A percentile compares a stretch with the other conserved stretches of the same genome.
Evolutionary conservation across 2,329 filamentous ascomycete species (phyloP).

Genomic region (Colletotrichum kahawae): DNA sequence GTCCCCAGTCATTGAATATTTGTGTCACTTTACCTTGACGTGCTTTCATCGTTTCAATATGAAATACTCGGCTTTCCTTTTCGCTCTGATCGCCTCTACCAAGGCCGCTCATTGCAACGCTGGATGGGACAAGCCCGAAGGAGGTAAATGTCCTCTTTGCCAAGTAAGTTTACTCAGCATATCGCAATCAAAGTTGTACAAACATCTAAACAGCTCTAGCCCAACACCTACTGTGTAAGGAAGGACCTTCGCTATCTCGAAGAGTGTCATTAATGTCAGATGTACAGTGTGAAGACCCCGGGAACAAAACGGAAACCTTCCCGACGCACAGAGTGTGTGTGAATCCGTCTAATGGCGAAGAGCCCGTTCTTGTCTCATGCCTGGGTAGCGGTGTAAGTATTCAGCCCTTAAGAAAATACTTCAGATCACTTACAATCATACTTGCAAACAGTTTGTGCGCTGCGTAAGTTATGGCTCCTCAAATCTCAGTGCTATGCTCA

Average conservation of each 20-base stretch:
- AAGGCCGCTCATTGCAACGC: background rate
- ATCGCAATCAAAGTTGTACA: background rate
- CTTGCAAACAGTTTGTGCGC: background rate
- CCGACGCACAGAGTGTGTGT: background rate
- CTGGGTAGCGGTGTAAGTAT: background rate
- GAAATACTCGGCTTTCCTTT: background rate
- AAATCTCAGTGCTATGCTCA: background rate
- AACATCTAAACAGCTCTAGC: background rate
- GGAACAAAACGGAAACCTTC: background rate
- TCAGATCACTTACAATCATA: background rate
- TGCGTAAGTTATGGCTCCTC: background rate
- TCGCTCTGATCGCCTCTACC: background rate
- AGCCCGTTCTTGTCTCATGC: background rate
- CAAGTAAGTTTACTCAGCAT: background rate
- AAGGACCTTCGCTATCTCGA: background rate
- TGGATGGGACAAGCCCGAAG: background rate
- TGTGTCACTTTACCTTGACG: background rate
- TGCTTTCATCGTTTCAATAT: background rate
- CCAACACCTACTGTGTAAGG: background rate
- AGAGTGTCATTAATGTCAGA: background rate
- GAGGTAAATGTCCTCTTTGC: background rate
- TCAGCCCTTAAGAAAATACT: rapidly evolving
- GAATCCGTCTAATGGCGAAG: background rate
- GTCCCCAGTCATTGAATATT: background rate
- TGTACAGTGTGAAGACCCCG: background rate